Base-by-base conservation (phyloP, 345 rosid genomes). In the Pseudoturritis turrita region DNA sequence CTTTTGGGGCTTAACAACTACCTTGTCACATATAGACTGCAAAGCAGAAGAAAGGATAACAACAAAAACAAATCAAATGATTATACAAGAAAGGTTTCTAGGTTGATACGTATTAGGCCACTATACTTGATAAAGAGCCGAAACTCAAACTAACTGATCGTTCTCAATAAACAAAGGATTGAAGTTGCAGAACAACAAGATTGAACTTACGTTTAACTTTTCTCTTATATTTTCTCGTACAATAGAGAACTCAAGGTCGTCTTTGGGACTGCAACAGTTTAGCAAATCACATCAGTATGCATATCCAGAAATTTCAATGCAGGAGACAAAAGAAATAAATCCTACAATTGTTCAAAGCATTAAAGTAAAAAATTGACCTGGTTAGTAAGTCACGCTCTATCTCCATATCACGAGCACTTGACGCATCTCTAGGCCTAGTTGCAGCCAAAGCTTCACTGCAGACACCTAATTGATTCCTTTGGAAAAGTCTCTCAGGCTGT, bases 401-500 rank as follows among this genome's bases (percentile, higher is more conserved):
- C 81, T 84, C 96, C 79, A 87, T 89, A 89, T 91, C 97, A 39
- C 71, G 80, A 75, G 82, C 81, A 10, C 51, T 53, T 29, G 98
- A 85, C 66, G 80, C 82, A 67, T 87, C 85, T 83, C 97, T 81
- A 72, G 96, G 91, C 52, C 96, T 92, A 61, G 97, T 94, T 75
- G 91, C 98, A 65, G 97, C 97, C 86, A 94, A 59, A 57, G 98
- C 97, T 76, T 94, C 98, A 66, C 97, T 94, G 59, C 83, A 80
- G 21, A 94, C 81, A 69, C 86, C 83, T 50, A 89, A 85, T 55
- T 87, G 72, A 44, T 79, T 85, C 83, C 96, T 83, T 74, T 85
- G 96, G 84, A 86, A 91, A 78, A 94, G 87, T 86, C 90, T 90
- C 87, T 94, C 97, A 82, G 96, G 98, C 97, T 94, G 85, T 91